phyloP scores from a whole-genome alignment of 2,329 filamentous ascomycete genomes.

The Cercospora janseana region DNA sequence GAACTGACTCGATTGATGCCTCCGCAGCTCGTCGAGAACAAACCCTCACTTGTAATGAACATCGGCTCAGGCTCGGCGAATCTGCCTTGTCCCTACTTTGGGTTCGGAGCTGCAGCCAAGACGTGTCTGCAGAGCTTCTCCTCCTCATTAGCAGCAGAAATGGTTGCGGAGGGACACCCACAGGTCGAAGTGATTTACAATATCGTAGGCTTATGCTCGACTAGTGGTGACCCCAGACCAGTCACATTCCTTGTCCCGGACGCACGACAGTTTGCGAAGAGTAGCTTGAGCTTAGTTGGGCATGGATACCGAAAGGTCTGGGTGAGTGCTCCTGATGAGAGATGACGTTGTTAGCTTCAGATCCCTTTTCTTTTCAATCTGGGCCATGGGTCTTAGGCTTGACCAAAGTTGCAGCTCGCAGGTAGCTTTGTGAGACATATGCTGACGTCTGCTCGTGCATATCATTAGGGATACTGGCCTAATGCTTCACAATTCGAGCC shows the following conservation, averaged over 20 bases:
- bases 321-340: too few relatives aligned
- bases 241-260: constrained; percentile 18
- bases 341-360: too few relatives aligned
- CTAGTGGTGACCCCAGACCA: constrained; percentile 20
- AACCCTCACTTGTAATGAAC: constrained; percentile 44
- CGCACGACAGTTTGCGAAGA: constrained; percentile 22
- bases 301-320: constrained; percentile 19
- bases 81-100: constrained; percentile 52
- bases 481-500: constrained; percentile 27
- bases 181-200: constrained; percentile 39
- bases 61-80: constrained; percentile 38
- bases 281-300: constrained; percentile 24
- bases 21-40: constrained; percentile 42
- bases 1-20: constrained; percentile 49
- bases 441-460: too few relatives aligned
- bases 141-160: constrained; percentile 34
- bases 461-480: constrained; percentile 31
- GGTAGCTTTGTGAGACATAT: too few relatives aligned
- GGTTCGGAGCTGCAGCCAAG: constrained; percentile 47
- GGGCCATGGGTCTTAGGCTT: too few relatives aligned
- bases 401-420: too few relatives aligned
- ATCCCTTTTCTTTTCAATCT: too few relatives aligned
- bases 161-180: constrained; percentile 37
- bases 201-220: constrained; percentile 19
- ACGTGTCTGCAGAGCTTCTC: constrained; percentile 45